A percentile compares a stretch with the other conserved stretches of the same genome.
These are phyloP conservation scores for Colletotrichum australisinense DNA, from an alignment of 2,329 filamentous ascomycete species.

Conservation along the genomic window DNA sequence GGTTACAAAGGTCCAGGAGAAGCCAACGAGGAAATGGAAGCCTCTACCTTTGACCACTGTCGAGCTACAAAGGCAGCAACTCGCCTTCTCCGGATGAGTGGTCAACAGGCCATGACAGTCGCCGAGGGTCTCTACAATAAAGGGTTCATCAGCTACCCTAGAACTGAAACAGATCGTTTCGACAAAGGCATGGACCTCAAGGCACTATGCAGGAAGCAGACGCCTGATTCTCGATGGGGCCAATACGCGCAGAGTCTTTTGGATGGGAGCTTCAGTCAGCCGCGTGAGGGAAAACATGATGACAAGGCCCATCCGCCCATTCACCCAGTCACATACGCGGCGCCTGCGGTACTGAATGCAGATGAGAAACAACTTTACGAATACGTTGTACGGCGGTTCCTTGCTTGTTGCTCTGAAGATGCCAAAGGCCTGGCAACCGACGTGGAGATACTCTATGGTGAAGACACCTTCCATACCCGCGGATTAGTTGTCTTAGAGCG, in stretches of 20 bases:
- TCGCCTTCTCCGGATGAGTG: slow-evolving; percentile 87
- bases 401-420: slow-evolving; percentile 96
- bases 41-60: slow-evolving; percentile 95
- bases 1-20: slow-evolving; percentile 88
- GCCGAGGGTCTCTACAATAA: slow-evolving; percentile 92
- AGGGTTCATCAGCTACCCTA: slow-evolving; percentile 96
- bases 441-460: slow-evolving; percentile 85
- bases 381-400: slow-evolving; percentile 89
- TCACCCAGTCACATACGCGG: slow-evolving; percentile 90
- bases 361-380: slow-evolving; percentile 87
- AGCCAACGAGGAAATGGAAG: slow-evolving; percentile 93
- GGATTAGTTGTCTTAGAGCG: slow-evolving; percentile 87
- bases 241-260: slow-evolving; percentile 80
- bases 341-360: slow-evolving; percentile 69
- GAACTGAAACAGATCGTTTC: slow-evolving; percentile 97
- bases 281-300: slow-evolving; percentile 86
- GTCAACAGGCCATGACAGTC: slow-evolving; percentile 87
- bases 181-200: slow-evolving; percentile 89
- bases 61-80: slow-evolving; percentile 94
- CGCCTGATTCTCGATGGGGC: slow-evolving; percentile 81
- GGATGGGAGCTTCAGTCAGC: slow-evolving; percentile 82
- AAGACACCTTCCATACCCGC: slow-evolving; percentile 83
- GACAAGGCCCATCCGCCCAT: slow-evolving; percentile 98
- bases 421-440: slow-evolving; percentile 88
- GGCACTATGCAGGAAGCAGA: slow-evolving; percentile 85